These are phyloP conservation scores for Cenchrus americanus DNA, from an alignment of 176 grass and related monocot genomes.

Conservation along the genomic window DNA sequence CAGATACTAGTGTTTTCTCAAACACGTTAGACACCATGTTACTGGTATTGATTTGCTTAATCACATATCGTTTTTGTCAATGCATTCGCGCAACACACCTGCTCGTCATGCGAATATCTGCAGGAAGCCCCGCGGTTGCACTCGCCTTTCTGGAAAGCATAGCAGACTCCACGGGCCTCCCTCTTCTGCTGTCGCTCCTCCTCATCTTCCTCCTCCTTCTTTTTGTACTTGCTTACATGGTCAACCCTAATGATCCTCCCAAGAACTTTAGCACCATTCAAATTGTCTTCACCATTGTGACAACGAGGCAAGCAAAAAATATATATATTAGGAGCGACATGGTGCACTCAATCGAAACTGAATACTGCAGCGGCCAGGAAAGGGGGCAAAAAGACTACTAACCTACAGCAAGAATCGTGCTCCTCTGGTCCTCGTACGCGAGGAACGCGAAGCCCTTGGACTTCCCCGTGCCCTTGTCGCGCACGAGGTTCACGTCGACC, in stretches of 20 bases:
- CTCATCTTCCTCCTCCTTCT: slow-evolving; percentile 90
- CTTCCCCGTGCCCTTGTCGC: slow-evolving; percentile 87
- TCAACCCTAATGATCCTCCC: slow-evolving; percentile 85
- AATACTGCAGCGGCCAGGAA: not conserved
- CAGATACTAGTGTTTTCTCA: not conserved
- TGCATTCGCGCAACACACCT: slow-evolving; percentile 40
- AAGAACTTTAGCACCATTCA: slow-evolving; percentile 92
- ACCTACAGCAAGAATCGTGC: slow-evolving; percentile 89
- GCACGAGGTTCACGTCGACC: slow-evolving; percentile 93
- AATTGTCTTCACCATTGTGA: slow-evolving; percentile 56
- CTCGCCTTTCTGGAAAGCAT: slow-evolving; percentile 91
- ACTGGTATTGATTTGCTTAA: not conserved
- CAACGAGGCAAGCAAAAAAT: not conserved
- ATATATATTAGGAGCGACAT: not conserved
- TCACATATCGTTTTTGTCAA: not conserved
- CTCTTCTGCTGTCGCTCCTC: slow-evolving; percentile 72
- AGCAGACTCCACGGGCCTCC: slow-evolving; percentile 87
- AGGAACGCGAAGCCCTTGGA: slow-evolving; percentile 89
- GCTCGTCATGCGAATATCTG: slow-evolving; percentile 88
- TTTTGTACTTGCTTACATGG: slow-evolving; percentile 94
- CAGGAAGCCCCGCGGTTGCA: slow-evolving; percentile 83
- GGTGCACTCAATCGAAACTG: not conserved
- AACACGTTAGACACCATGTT: not conserved
- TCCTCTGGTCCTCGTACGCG: slow-evolving; percentile 94
- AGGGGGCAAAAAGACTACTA: not conserved